These are phyloP conservation scores for Cryptosporidium sp. DNA, from an alignment of 169 alveolate genomes.

Conservation along the genomic window DNA sequence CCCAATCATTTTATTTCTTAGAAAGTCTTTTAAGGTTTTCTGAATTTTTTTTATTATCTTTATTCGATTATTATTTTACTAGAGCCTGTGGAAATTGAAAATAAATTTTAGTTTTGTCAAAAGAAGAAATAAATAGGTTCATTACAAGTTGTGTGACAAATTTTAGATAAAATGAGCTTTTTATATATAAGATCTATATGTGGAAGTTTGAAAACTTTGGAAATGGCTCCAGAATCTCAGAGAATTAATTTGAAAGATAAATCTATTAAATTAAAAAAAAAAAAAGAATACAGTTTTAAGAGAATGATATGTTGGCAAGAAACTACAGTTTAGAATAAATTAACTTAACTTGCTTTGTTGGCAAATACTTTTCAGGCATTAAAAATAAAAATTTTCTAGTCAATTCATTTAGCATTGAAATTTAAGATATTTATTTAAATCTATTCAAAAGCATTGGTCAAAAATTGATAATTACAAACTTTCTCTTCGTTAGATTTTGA, in stretches of 20 bases:
- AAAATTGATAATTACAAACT: conserved; percentile 17
- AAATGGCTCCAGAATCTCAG: conserved; percentile 25
- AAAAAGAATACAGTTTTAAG: conserved; percentile 82
- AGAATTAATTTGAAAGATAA: conserved; percentile 80
- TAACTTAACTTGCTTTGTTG: not conserved
- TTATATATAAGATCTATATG: conserved; percentile 76
- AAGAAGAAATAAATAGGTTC: conserved; percentile 34
- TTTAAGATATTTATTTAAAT: not conserved
- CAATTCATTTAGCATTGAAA: not conserved
- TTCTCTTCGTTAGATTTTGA: not conserved
- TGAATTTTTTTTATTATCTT: conserved; percentile 83
- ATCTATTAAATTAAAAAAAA: conserved; percentile 52
- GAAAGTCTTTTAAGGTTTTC: conserved; percentile 82
- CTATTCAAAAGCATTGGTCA: not conserved
- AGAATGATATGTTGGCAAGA: conserved; percentile 82
- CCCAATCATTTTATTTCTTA: conserved; percentile 77
- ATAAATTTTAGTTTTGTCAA: conserved; percentile 79
- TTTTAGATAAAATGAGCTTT: conserved; percentile 65
- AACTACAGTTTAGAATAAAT: conserved; percentile 77
- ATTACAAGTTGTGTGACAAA: conserved; percentile 1
- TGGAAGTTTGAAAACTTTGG: conserved; percentile 82
- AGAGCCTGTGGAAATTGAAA: conserved; percentile 85
- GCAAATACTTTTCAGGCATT: conserved; percentile 26
- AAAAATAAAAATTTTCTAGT: conserved; percentile 19
- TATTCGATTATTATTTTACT: conserved; percentile 80